These are phyloP conservation scores for Talaromyces atroroseus DNA, from an alignment of 2,329 filamentous ascomycete species.

Conservation along the genomic window DNA sequence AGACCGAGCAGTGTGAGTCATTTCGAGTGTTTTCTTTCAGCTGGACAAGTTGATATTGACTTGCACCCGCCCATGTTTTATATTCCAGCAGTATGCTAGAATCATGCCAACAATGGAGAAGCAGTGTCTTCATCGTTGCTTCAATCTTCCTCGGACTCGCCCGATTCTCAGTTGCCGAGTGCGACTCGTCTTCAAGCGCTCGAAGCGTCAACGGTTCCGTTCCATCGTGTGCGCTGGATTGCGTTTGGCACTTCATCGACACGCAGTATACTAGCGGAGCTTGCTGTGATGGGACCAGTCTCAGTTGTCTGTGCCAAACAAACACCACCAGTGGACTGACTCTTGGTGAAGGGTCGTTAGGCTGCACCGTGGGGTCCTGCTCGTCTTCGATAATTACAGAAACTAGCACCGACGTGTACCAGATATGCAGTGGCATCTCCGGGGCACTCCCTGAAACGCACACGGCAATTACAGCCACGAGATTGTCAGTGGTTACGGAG, in stretches of 20 bases:
- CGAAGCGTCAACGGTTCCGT: conserved; percentile 24
- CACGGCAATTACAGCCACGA: conserved; percentile 33
- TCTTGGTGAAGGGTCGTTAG: conserved; percentile 64
- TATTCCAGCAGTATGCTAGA: conserved; percentile 31
- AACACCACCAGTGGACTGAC: conserved; percentile 59
- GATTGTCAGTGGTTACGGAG: conserved; percentile 14
- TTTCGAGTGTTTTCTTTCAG: background rate
- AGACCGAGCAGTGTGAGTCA: conserved; percentile 13
- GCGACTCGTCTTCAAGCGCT: conserved; percentile 13
- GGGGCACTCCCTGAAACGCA: conserved; percentile 31
- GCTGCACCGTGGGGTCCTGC: conserved; percentile 61
- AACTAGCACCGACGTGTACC: conserved; percentile 37
- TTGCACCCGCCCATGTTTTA: background rate
- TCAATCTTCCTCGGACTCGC: conserved; percentile 21
- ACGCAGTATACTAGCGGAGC: conserved; percentile 50
- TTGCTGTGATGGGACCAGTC: conserved; percentile 48
- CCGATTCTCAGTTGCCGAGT: conserved; percentile 16
- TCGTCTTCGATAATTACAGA: conserved; percentile 39
- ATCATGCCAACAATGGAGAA: conserved; percentile 23
- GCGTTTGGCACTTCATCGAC: conserved; percentile 59
- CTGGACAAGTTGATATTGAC: background rate
- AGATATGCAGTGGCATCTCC: conserved; percentile 51
- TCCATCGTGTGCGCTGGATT: conserved; percentile 56
- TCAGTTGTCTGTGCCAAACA: conserved; percentile 60
- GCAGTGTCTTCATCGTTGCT: conserved; percentile 20